A percentile compares a stretch with the other conserved stretches of the same genome.
phyloP scores from a whole-genome alignment of 1,139 yeast genomes.

The Scheffersomyces cryptocercus region DNA sequence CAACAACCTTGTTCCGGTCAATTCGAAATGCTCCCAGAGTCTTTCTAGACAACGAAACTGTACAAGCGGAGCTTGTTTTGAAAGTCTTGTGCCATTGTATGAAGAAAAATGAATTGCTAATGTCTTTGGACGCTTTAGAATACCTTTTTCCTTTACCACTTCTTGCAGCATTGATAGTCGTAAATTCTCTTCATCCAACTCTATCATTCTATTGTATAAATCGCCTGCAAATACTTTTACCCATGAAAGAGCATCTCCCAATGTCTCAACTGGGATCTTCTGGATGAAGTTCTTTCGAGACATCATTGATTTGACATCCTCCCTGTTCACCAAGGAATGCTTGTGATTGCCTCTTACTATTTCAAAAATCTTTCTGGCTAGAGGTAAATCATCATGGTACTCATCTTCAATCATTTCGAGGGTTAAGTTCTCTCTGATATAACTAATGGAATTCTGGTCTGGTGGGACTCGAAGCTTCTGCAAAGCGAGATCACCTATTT shows the following conservation, averaged over 20 bases:
- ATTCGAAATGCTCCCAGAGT: constrained; percentile 29
- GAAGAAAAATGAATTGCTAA: constrained; percentile 39
- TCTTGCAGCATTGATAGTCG: constrained; percentile 30
- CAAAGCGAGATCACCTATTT: constrained; percentile 66
- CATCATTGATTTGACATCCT: constrained; percentile 81
- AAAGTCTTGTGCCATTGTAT: constrained; percentile 25
- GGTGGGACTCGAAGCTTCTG: constrained; percentile 46
- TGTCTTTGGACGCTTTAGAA: constrained; percentile 53
- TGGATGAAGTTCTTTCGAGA: constrained; percentile 76
- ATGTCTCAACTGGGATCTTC: constrained; percentile 49
- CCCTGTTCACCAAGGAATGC: constrained; percentile 55
- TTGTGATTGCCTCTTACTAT: constrained; percentile 65
- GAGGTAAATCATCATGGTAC: constrained; percentile 38
- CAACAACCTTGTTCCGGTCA: constrained; percentile 32
- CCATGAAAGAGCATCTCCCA: constrained; percentile 75
- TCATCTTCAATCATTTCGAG: constrained; percentile 33
- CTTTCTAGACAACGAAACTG: constrained; percentile 40
- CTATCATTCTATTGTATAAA: constrained; percentile 65
- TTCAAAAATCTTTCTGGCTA: constrained; percentile 53
- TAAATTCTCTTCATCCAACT: constrained; percentile 68
- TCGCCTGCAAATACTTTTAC: constrained; percentile 82
- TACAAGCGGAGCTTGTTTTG: constrained; percentile 50
- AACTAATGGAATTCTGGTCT: constrained; percentile 40
- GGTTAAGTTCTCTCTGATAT: constrained; percentile 48
- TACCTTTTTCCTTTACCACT: constrained; percentile 20